Base-by-base conservation (phyloP, 2,329 filamentous ascomycete species). In the Fusarium sp. region DNA sequence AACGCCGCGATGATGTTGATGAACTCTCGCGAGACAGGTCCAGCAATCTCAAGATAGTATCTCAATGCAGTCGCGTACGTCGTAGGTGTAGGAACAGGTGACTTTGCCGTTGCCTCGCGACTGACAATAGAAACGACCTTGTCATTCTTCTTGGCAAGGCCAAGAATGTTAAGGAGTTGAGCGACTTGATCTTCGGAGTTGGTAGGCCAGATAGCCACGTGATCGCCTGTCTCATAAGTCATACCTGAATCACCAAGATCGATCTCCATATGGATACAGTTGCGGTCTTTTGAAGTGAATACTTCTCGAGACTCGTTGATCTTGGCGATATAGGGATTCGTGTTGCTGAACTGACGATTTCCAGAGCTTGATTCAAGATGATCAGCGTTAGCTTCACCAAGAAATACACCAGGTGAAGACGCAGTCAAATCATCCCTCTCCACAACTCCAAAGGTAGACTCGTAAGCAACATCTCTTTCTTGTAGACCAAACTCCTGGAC, bases 21-120 rank as follows among this genome's bases (percentile, higher is more conserved):
- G 9, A 52, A 33, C 2, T 63, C 37, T 11, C 63, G 53, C 4
- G 60, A 66, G 2, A 66, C 60, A 20, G 59, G 49, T 5, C 42
- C 63, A 15, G 24, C 20, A 3, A 66, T 56, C 16, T 64, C 63
- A 15, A 66, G 43, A 4, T 64, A 55, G 3, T 64, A 64, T 6
- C 60, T 42, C 0, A 64, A 7, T 1, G 47, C 18, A 8, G 54
- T 16, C 2, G 38, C 54, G 23, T 50, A 64, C 1, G 63, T 66
- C 1, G 63, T 64, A 1, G 54, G 60, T 26, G 48, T 60, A 8
- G 63, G 63, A 18, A 66, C 12, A 0, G 52, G 52, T 1, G 52
- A 20, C 13, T 55, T 55, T 16, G 52, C 42, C 2, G 42, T 55
- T 10, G 42, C 26, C 0, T 49, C 52, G 1, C 52, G 31, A n/a